Evolutionary conservation across 148 eudicot genomes (phyloP), one percentile per base, ranked within the genome.

Genomic region (Drosera capensis): DNA sequence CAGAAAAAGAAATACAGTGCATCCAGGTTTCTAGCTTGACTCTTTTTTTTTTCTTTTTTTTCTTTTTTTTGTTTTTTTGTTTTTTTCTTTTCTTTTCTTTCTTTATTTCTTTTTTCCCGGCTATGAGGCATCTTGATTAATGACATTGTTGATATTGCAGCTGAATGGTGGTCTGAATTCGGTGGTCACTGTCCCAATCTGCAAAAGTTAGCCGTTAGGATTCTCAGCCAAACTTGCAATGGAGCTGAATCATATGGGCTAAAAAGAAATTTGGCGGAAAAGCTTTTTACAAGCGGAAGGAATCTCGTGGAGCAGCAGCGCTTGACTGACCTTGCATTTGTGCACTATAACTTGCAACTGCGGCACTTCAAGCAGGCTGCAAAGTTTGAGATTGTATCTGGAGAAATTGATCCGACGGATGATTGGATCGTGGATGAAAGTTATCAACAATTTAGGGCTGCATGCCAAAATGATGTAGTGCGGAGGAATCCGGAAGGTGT

Each of bases 161-260:
- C 56, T 13, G 47, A 34, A 29, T 79, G 94, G 84, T 83, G 88
- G 88, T 52, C 64, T 7, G 19, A 37, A 12, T 73, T 50, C 30
- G 87, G 81, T 30, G 54, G 46, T 16, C 51, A 71, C 34, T 79
- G 74, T 60, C 81, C 88, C 5, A 77, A 83, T 25, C 63, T 84
- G 39, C 88, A 84, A 43, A 69, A 57, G 43, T 44, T 79, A 8
- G 82, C 85, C 2, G 18, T 84, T 36, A 60, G 57, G 56, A 49
- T 76, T 23, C 71, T 77, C 22, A 77, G 86, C 44, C 90, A 74
- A 60, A 72, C 71, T 13, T 85, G 95, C 26, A 56, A 60, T 16
- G 90, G 90, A 20, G 86, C 77, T 12, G 70, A 72, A 43, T 56
- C 55, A 19, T 80, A 74, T 56, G 68, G 57, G 19, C 71, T 80